phyloP scores from a whole-genome alignment of 176 grass and related monocot species.

The Lolium perenne region DNA sequence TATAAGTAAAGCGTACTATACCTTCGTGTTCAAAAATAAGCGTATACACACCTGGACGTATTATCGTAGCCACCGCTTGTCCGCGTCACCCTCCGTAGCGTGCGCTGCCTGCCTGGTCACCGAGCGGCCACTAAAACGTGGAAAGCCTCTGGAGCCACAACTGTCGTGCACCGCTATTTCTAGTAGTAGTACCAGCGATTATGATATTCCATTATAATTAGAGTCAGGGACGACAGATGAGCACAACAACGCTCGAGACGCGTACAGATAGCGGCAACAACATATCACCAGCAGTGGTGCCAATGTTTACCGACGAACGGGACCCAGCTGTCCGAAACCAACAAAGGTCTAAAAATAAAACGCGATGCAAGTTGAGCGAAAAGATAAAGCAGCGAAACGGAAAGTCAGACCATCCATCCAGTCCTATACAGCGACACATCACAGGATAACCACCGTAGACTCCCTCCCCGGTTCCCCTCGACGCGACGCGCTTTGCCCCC shows the following conservation, averaged over 20 bases:
- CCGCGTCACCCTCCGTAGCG: background rate
- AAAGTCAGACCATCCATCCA: slow-evolving; percentile 45
- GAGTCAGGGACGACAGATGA: background rate
- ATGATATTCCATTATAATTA: background rate
- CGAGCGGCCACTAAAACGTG: background rate
- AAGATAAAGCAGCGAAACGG: background rate
- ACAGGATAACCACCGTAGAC: slow-evolving; percentile 54
- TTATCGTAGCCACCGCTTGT: background rate
- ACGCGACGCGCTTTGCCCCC: slow-evolving; percentile 52
- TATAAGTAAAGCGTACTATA: too few relatives aligned
- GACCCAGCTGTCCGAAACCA: slow-evolving; percentile 1
- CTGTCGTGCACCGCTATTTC: background rate
- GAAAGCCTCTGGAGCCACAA: background rate
- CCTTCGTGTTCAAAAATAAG: too few relatives aligned
- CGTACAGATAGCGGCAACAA: background rate
- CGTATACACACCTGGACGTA: background rate
- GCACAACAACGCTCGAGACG: background rate
- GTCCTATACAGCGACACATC: slow-evolving; percentile 51
- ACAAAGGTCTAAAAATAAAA: background rate
- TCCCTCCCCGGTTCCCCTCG: background rate
- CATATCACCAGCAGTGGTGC: slow-evolving; percentile 29
- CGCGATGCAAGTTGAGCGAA: background rate
- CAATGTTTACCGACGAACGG: background rate
- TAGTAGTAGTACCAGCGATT: background rate
- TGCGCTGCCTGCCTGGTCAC: background rate